phyloP scores from a whole-genome alignment of 352 stramenopile species.

The Pythium volutum region DNA sequence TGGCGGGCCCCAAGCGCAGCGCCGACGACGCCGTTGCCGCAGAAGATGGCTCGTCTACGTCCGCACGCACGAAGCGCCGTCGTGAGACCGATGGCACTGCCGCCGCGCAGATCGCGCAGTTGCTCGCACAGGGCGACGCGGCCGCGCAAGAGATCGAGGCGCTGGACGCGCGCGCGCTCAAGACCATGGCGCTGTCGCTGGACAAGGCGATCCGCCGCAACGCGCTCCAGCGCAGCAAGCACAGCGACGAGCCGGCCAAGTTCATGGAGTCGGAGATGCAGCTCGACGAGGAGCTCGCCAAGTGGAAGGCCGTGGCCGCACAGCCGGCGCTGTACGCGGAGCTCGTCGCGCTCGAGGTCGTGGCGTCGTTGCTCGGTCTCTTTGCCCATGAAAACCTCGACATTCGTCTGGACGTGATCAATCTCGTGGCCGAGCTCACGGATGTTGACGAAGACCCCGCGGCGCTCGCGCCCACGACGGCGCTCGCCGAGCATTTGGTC shows the following conservation, averaged over 20 bases:
- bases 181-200: conserved; percentile 39
- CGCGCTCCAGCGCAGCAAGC: conserved; percentile 55
- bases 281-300: conserved; percentile 36
- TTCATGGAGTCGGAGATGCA: conserved; percentile 71
- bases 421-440: conserved; percentile 51
- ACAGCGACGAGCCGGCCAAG: conserved; percentile 52
- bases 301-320: conserved; percentile 43
- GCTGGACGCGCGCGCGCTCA: conserved; percentile 57
- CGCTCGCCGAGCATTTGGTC: conserved; percentile 40
- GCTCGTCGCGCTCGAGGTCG: conserved; percentile 40
- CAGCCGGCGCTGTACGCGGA: conserved; percentile 43
- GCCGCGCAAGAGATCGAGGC: conserved; percentile 37
- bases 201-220: conserved; percentile 66
- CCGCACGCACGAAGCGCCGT: conserved; percentile 5
- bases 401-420: conserved; percentile 36
- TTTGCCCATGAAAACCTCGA: conserved; percentile 70
- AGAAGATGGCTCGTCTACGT: background rate
- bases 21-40: background rate
- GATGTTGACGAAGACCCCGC: conserved; percentile 38
- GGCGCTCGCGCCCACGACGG: conserved; percentile 30
- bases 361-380: conserved; percentile 52
- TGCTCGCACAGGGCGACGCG: conserved; percentile 40
- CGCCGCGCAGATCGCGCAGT: conserved; percentile 35
- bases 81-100: conserved; percentile 8
- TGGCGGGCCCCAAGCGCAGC: conserved; percentile 25